Conservation (phyloP, 2,329 filamentous ascomycete genomes). For the Fusarium graminum region DNA sequence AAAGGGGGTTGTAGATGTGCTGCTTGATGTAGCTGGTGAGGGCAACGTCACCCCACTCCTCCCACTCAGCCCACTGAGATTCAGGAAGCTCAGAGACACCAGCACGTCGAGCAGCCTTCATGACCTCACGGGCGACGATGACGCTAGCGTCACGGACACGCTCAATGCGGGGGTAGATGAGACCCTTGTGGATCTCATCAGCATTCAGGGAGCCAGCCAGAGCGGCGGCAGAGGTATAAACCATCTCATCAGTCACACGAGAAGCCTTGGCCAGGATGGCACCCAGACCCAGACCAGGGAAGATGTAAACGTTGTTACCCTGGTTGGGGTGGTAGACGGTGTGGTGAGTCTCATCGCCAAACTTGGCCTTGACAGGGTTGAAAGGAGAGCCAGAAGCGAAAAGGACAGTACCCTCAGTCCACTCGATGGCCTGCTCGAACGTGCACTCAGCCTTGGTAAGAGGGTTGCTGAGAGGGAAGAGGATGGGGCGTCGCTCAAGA, state of each 20-base stretch:
- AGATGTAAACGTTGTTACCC: slow-evolving; percentile 92
- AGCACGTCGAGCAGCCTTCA: slow-evolving; percentile 88
- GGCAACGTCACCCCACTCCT: slow-evolving; percentile 76
- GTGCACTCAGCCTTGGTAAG: slow-evolving; percentile 97
- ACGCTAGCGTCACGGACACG: slow-evolving; percentile 92
- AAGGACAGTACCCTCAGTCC: slow-evolving; percentile 91
- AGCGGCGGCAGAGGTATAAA: slow-evolving; percentile 90
- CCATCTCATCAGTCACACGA: slow-evolving; percentile 92
- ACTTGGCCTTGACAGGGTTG: slow-evolving; percentile 76
- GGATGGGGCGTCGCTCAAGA: slow-evolving; percentile 83
- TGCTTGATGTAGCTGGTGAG: slow-evolving; percentile 71
- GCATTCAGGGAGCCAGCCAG: slow-evolving; percentile 82
- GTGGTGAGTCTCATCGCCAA: slow-evolving; percentile 63
- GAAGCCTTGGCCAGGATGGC: slow-evolving; percentile 91
- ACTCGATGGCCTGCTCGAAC: slow-evolving; percentile 90
- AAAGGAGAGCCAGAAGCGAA: slow-evolving; percentile 98
- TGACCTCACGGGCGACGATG: slow-evolving; percentile 88
- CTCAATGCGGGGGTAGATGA: slow-evolving; percentile 91
- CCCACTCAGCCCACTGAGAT: slow-evolving; percentile 78
- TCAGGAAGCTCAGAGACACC: slow-evolving; percentile 79
- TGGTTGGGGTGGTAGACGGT: slow-evolving; percentile 82
- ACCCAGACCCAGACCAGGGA: slow-evolving; percentile 94
- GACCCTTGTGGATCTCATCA: slow-evolving; percentile 84
- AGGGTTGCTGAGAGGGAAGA: slow-evolving; percentile 97
- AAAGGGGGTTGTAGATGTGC: slow-evolving; percentile 70